Conservation (phyloP, 2,329 filamentous ascomycete genomes). For the Botrytis porri region DNA sequence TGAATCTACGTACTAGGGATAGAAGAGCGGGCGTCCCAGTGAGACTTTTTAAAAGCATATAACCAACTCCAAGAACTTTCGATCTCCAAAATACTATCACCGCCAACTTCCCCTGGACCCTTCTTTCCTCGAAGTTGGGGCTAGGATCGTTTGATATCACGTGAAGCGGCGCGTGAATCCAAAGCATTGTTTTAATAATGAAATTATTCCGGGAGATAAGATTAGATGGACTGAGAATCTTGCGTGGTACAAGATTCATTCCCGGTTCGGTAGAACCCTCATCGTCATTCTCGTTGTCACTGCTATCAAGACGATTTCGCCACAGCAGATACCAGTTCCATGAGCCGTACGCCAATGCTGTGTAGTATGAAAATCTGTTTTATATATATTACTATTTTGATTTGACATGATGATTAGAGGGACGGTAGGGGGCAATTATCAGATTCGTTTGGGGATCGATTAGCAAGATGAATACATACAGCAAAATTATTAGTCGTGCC, state of each 20-base stretch:
- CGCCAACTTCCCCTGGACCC: neutral
- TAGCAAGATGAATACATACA: neutral
- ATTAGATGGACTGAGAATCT: neutral
- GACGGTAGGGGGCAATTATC: neutral
- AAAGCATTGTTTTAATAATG: neutral
- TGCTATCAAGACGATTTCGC: neutral
- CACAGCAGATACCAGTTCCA: constrained; percentile 1
- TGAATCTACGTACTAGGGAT: neutral
- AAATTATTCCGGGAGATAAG: neutral
- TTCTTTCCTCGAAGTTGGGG: neutral
- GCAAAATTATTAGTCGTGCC: neutral
- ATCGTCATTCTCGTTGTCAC: neutral
- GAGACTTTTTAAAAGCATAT: neutral
- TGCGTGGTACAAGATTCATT: neutral
- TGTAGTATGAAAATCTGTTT: neutral
- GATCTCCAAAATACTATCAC: neutral
- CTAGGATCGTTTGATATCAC: neutral
- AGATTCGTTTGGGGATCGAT: neutral
- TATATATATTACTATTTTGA: neutral
- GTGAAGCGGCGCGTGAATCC: neutral
- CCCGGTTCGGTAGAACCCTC: neutral
- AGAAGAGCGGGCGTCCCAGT: neutral
- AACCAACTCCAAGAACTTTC: neutral
- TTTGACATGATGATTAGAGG: neutral
- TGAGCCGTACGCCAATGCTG: neutral